Conservation (phyloP, 352 stramenopile species). For the Phytophthora brassicae region DNA sequence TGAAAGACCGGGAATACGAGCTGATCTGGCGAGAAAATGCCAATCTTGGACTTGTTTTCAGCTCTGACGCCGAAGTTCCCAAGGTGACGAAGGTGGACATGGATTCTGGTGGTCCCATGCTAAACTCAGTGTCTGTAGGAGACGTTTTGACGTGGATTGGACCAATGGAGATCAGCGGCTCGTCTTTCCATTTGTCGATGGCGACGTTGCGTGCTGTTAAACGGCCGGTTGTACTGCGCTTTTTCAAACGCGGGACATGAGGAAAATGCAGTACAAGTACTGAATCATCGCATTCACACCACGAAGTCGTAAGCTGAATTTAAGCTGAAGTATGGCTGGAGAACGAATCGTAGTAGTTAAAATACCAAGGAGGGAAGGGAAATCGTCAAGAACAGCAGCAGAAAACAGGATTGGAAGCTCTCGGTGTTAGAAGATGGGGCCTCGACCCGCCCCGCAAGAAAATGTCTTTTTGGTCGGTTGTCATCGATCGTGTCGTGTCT, state of each 20-base stretch:
- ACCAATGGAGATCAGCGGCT: slow-evolving; percentile 71
- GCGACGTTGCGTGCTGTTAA: slow-evolving; percentile 79
- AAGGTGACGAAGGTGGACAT: slow-evolving; percentile 85
- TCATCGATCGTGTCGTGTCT: slow-evolving; percentile 18
- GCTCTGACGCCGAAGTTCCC: slow-evolving; percentile 69
- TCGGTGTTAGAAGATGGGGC: slow-evolving; percentile 40
- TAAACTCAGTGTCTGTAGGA: slow-evolving; percentile 70
- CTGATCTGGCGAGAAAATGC: slow-evolving; percentile 84
- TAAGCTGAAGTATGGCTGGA: slow-evolving; percentile 18
- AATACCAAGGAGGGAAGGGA: slow-evolving; percentile 18
- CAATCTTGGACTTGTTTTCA: slow-evolving; percentile 85
- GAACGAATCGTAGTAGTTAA: slow-evolving; percentile 34
- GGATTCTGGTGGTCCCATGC: slow-evolving; percentile 69
- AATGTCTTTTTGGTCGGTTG: slow-evolving; percentile 39
- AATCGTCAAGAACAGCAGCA: slow-evolving; percentile 24
- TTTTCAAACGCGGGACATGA: slow-evolving; percentile 54
- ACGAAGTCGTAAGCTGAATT: slow-evolving; percentile 24
- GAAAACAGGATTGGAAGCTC: slow-evolving; percentile 38
- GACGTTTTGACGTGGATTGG: slow-evolving; percentile 83
- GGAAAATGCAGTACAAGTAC: slow-evolving; percentile 15
- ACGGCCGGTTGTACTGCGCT: slow-evolving; percentile 80
- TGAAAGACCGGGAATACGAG: slow-evolving; percentile 80
- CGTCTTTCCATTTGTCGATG: slow-evolving; percentile 86
- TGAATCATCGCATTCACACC: slow-evolving; percentile 8
- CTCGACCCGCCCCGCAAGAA: slow-evolving; percentile 25